phyloP scores from a whole-genome alignment of 2,329 filamentous ascomycete species.

The Fusarium lyarnte region DNA sequence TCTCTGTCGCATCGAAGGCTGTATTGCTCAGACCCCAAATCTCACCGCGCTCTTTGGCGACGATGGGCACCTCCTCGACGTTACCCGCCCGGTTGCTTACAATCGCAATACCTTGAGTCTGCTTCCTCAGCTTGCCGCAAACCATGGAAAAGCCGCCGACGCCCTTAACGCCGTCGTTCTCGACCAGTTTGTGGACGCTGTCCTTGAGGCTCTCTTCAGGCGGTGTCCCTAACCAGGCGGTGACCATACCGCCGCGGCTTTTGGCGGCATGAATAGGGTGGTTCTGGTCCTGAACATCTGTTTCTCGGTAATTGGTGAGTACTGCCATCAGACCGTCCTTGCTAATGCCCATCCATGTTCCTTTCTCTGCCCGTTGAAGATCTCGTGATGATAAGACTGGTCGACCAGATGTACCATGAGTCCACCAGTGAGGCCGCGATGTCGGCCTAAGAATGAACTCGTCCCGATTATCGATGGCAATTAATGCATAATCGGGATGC shows the following conservation, averaged over 20 bases:
- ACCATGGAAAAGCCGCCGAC: slow-evolving; percentile 74
- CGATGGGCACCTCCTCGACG: slow-evolving; percentile 65
- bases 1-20: slow-evolving; percentile 56
- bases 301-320: slow-evolving; percentile 74
- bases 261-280: slow-evolving; percentile 64
- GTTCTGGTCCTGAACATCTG: slow-evolving; percentile 56
- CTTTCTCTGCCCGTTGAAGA: slow-evolving; percentile 68
- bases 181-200: slow-evolving; percentile 63
- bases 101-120: slow-evolving; percentile 64
- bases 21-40: slow-evolving; percentile 72
- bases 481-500: slow-evolving; percentile 78
- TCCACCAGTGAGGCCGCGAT: slow-evolving; percentile 72
- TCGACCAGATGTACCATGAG: slow-evolving; percentile 52
- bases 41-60: slow-evolving; percentile 61
- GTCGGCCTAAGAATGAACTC: slow-evolving; percentile 74
- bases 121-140: slow-evolving; percentile 66
- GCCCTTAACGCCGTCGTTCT: slow-evolving; percentile 63
- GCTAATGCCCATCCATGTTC: slow-evolving; percentile 74
- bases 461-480: slow-evolving; percentile 82
- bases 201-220: slow-evolving; percentile 58
- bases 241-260: slow-evolving; percentile 72
- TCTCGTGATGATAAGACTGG: slow-evolving; percentile 69
- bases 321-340: slow-evolving; percentile 68
- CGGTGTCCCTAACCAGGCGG: slow-evolving; percentile 65
- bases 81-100: slow-evolving; percentile 69